Conservation (phyloP, 495 filamentous ascomycete species). For the Xylona heveae region DNA sequence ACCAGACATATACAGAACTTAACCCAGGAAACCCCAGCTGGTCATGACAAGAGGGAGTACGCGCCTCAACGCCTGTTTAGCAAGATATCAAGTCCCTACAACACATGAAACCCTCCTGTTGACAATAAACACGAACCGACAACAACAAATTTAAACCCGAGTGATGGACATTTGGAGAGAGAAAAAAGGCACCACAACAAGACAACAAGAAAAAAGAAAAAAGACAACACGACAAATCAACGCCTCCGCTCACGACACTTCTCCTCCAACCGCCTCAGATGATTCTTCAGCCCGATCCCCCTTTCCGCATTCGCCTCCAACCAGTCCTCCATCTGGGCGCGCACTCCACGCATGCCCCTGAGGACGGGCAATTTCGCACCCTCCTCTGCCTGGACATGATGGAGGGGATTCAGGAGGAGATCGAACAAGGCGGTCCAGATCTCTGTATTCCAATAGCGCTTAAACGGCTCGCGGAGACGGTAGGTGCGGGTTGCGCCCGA, state of each 20-base stretch:
- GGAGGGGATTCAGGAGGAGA: slow-evolving; percentile 61
- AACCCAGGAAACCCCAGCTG: no score
- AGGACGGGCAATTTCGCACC: slow-evolving; percentile 40
- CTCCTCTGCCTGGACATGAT: slow-evolving; percentile 36
- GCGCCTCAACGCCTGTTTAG: no score
- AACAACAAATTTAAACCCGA: no score
- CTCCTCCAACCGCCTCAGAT: slow-evolving; percentile 42
- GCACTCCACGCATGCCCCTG: slow-evolving; percentile 36
- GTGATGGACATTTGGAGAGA: no score
- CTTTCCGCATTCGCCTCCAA: slow-evolving; percentile 64
- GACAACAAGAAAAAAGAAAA: slow-evolving; percentile 1
- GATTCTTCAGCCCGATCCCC: slow-evolving; percentile 40
- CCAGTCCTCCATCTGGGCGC: slow-evolving; percentile 72
- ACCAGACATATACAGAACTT: no score
- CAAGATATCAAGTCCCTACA: no score
- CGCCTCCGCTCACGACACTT: slow-evolving; percentile 39
- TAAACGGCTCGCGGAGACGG: slow-evolving; percentile 52
- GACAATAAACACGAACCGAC: no score
- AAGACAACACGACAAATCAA: slow-evolving; percentile 7
- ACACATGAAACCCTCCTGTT: no score
- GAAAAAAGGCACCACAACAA: no score
- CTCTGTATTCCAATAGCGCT: slow-evolving; percentile 88
- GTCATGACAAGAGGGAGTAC: no score
- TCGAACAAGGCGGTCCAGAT: slow-evolving; percentile 76
- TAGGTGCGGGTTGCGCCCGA: slow-evolving; percentile 38